Base-by-base conservation (phyloP, 345 rosid genomes). In the Rubroshorea leprosula region DNA sequence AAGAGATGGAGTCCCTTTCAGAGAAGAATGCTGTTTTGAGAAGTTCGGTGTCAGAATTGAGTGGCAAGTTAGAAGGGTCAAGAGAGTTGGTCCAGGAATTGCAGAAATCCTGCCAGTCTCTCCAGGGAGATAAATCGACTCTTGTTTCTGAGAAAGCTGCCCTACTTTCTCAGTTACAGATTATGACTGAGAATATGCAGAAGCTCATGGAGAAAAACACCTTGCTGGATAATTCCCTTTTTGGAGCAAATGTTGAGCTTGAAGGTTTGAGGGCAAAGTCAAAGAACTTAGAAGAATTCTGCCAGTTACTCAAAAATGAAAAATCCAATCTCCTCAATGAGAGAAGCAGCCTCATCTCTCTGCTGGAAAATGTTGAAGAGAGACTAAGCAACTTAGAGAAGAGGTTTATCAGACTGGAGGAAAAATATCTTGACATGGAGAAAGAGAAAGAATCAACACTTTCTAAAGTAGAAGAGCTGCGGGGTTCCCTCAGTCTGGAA, bases 121-220 rank as follows among this genome's bases (percentile, higher is more conserved):
- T 89, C 54, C 81, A 61, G 65, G 85, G 80, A 71, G 92, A 89
- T 63, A 93, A 87, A 74, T 75, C 81, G 24, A 55, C 72, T 65
- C 90, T 87, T 55, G 71, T 73, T 19, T 45, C 80, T 56, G 99
- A 89, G 72, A 83, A 85, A 76, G 78, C 89, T n/a, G 68, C 71
- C 54, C 55, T 92, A 58, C 86, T 92, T 55, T 86, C 94, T 61
- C 98, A 89, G 65, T 68, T 92, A 60, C 93, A 86, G 62, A 63
- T 70, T 31, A 80, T 83, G 77, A 76, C 90, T 13, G 89, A 79
- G 72, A 85, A 73, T 74, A 87, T 79, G 86, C 81, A 84, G 80
- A 80, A 68, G 72, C 80, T 82, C 61, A 67, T 83, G 67, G 87
- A 78, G 73, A 78, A 75, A 73, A 85, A 82, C 49, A 54, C 81